Evolutionary conservation across 108 stramenopile species (phyloP), one percentile per base, ranked within the genome.

Genomic region (Cafeteria roenbergensis): DNA sequence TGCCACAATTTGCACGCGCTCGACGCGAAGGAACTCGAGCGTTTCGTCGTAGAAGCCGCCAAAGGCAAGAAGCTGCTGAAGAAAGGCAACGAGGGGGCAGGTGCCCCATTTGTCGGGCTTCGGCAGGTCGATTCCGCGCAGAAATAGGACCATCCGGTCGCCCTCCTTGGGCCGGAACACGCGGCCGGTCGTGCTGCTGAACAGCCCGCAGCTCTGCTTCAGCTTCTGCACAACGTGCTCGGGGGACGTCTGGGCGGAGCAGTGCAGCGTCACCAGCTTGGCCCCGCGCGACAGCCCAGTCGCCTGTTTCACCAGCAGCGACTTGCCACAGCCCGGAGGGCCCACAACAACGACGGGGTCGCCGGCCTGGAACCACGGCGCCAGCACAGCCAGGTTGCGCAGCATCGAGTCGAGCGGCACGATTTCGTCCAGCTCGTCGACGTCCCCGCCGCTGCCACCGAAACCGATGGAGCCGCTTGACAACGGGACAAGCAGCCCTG

Each of bases 71-170:
- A 84, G 68, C 73, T 84, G 83, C 73, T 84, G 83, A 32, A 84
- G 63, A 73, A 84, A 84, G 1, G 83, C 79, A 22, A 84, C 74
- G 9, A 84, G 69, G 75, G 77, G 76, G 56, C 81, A 82, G 12
- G 83, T 84, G 64, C 74, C 68, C 60, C 81, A 84, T 65, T 54
- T 74, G 65, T 84, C 83, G 6, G 81, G 83, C 38, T 68, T 58
- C 1, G 83, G 81, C 36, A 84, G 61, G 75, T 84, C 82, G 67
- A 84, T 80, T 64, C 82, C 80, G 70, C 79, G 80, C 28, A 84
- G 69, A 65, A 82, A 81, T 1, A 84, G 71, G 29, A 84, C 80
- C 22, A 84, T 64, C 24, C 78, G 67, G 27, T 84, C 83, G 32
- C 72, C 68, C 34, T 82, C 81, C 1, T 80, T 66, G 1, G 83